Percentiles rank a stretch among this genome's conserved stretches.
Evolutionary conservation across 2,329 filamentous ascomycete species (phyloP).

Genomic region (Fusarium sp.): DNA sequence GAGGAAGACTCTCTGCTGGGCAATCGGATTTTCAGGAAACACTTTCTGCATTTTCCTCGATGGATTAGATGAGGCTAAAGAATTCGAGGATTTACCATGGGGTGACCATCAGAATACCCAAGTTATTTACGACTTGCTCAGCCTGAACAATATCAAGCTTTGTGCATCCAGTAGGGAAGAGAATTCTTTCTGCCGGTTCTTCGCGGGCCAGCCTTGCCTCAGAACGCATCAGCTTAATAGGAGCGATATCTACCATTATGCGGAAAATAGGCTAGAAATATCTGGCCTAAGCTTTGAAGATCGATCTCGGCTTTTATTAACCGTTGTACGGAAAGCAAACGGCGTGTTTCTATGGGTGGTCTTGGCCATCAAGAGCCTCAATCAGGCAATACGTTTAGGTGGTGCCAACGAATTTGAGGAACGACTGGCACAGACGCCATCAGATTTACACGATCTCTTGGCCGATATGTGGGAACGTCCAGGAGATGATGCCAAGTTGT

Average conservation of each 20-base stretch:
- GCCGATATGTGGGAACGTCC: neutral
- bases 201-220: accelerated
- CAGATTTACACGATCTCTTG: neutral
- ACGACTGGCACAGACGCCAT: neutral
- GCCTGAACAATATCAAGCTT: accelerated
- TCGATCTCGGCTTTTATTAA: accelerated
- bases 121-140: accelerated
- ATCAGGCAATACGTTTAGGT: neutral
- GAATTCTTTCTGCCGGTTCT: accelerated
- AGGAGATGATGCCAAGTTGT: accelerated
- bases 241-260: neutral
- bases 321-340: accelerated
- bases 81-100: neutral
- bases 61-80: neutral
- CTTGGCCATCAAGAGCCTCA: neutral
- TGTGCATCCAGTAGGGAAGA: neutral
- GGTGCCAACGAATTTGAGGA: neutral
- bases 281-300: accelerated
- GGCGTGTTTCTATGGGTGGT: neutral
- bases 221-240: accelerated
- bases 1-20: accelerated
- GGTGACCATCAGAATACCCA: accelerated
- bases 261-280: accelerated
- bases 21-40: accelerated
- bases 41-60: neutral